A percentile compares a stretch with the other conserved stretches of the same genome.
Conservation (phyloP, 352 stramenopile species). For the Globisporangium viniferum region DNA sequence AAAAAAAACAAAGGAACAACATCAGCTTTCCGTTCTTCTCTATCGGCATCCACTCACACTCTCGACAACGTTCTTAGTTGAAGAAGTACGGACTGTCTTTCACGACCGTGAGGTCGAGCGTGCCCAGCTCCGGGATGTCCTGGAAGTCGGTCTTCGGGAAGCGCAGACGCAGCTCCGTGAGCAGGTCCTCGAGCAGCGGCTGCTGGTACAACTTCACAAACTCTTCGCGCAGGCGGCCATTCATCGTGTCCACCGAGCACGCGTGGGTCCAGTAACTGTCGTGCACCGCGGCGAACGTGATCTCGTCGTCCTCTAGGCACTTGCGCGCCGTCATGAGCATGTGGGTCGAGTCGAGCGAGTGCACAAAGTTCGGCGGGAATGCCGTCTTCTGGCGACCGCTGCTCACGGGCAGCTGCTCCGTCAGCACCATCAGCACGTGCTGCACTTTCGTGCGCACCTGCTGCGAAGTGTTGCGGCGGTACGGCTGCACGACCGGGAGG, state of each 20-base stretch:
- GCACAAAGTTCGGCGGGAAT: conserved; percentile 99
- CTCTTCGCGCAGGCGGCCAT: not conserved
- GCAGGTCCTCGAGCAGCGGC: not conserved
- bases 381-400: conserved; percentile 91
- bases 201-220: not conserved
- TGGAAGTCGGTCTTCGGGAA: not conserved
- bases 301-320: conserved; percentile 90
- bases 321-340: conserved; percentile 98
- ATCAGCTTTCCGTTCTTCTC: not conserved
- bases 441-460: conserved; percentile 86
- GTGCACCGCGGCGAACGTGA: conserved; percentile 97
- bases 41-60: not conserved
- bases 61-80: not conserved
- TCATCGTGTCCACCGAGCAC: not conserved
- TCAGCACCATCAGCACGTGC: conserved; percentile 85
- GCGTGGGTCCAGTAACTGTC: conserved; percentile 87
- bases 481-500: conserved; percentile 49
- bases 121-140: not conserved
- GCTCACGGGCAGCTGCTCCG: conserved; percentile 57
- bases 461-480: conserved; percentile 84
- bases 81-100: not conserved
- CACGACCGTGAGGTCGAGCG: not conserved
- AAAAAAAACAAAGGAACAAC: not conserved
- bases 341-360: conserved; percentile 95
- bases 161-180: not conserved